These are phyloP conservation scores for Discostella stelligera DNA, from an alignment of 352 stramenopile genomes.

Conservation along the genomic window DNA sequence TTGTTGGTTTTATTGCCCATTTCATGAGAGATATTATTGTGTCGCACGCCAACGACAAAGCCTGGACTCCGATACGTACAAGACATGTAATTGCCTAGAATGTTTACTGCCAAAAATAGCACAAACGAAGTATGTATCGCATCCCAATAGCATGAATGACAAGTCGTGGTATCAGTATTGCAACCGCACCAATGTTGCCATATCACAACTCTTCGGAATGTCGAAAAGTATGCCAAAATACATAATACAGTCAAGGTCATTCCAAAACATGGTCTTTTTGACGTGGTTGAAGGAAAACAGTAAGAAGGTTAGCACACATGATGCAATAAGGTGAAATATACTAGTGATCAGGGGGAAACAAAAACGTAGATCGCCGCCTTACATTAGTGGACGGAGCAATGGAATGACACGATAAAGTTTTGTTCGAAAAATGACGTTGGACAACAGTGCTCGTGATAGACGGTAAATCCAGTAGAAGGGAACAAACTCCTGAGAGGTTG, in stretches of 20 bases:
- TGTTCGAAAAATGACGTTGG: constrained; percentile 9
- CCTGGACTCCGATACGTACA: constrained; percentile 42
- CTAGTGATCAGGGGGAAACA: too few species aligned
- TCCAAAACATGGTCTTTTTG: constrained; percentile 22
- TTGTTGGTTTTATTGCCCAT: not conserved
- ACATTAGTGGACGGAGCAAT: constrained; percentile 14
- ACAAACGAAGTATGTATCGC: constrained; percentile 30
- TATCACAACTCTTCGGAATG: constrained; percentile 35
- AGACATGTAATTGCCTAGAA: constrained; percentile 39
- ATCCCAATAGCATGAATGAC: constrained; percentile 24
- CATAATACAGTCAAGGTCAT: constrained; percentile 33
- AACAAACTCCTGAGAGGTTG: constrained; percentile 29
- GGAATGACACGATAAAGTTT: constrained; percentile 12
- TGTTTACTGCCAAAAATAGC: constrained; percentile 28
- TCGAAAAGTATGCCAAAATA: constrained; percentile 39
- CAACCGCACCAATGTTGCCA: constrained; percentile 19
- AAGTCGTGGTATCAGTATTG: constrained; percentile 7
- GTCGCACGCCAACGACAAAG: constrained; percentile 18
- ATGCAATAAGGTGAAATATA: too few species aligned
- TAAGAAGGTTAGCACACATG: too few species aligned
- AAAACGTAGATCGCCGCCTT: too few species aligned
- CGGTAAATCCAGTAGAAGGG: constrained; percentile 52
- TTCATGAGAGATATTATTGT: not conserved
- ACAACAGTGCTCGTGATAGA: constrained; percentile 17
- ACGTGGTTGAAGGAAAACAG: too few species aligned